phyloP scores from a whole-genome alignment of 2,329 filamentous ascomycete genomes.

The Furcasterigmium furcatum region DNA sequence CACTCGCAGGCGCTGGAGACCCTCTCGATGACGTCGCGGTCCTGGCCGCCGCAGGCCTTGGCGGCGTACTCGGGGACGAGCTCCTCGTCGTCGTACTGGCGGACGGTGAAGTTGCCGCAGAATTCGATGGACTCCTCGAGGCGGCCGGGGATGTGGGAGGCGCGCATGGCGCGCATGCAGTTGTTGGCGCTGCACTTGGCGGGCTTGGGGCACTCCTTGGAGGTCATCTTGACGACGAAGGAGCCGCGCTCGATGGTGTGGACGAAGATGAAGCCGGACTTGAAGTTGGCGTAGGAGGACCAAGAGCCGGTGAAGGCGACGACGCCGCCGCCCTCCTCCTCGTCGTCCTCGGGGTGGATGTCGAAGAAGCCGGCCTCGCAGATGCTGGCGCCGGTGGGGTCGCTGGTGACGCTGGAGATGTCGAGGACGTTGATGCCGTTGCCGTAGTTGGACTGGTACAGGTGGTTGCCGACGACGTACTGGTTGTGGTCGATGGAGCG shows the following conservation, averaged over 20 bases:
- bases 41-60: conserved; percentile 9
- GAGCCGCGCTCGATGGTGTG: conserved; percentile 17
- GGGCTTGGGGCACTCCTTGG: conserved; percentile 11
- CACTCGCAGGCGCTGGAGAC: conserved; percentile 17
- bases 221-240: conserved; percentile 16
- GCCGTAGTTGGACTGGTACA: conserved; percentile 43
- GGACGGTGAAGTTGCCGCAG: conserved; percentile 12
- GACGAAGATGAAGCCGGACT: conserved; percentile 16
- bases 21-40: conserved; percentile 8
- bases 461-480: conserved; percentile 34
- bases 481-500: conserved; percentile 32
- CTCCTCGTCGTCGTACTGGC: conserved; percentile 7
- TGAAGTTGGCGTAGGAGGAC: conserved; percentile 16
- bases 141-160: conserved; percentile 10
- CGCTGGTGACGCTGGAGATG: conserved; percentile 21
- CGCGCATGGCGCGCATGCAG: conserved; percentile 15
- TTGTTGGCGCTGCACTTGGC: conserved; percentile 16
- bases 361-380: conserved; percentile 43
- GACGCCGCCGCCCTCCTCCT: conserved; percentile 14
- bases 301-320: conserved; percentile 13
- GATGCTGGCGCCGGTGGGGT: conserved; percentile 33
- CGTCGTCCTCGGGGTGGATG: conserved; percentile 32
- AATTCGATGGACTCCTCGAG: conserved; percentile 14
- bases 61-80: conserved; percentile 13
- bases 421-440: conserved; percentile 33